Conservation (phyloP, 768 basidiomycete genomes). For the Psilocybe cyanescens region DNA sequence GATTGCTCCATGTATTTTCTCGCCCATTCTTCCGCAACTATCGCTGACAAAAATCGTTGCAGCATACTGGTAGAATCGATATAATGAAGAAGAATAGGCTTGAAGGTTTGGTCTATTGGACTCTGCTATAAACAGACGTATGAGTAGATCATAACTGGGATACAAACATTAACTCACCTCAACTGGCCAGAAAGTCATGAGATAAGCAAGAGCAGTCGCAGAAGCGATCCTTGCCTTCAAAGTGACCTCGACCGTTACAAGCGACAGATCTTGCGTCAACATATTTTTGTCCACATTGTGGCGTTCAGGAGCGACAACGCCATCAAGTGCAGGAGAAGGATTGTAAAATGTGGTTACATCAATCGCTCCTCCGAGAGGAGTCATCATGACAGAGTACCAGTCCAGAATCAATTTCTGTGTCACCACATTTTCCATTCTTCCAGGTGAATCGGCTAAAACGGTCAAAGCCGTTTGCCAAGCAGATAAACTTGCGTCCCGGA, state of each 20-base stretch:
- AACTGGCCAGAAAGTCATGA: slow-evolving; percentile 70
- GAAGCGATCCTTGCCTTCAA: slow-evolving; percentile 80
- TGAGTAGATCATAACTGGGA: background rate
- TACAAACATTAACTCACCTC: slow-evolving; percentile 43
- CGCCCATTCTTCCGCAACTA: slow-evolving; percentile 94
- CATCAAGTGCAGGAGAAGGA: slow-evolving; percentile 53
- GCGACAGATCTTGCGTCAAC: slow-evolving; percentile 85
- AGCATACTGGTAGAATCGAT: slow-evolving; percentile 89
- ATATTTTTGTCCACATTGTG: slow-evolving; percentile 98
- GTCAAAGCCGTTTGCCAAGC: slow-evolving; percentile 78
- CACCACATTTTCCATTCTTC: slow-evolving; percentile 55
- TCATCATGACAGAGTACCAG: slow-evolving; percentile 91
- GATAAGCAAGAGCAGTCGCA: slow-evolving; percentile 74
- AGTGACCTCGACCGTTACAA: slow-evolving; percentile 77
- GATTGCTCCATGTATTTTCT: slow-evolving; percentile 45
- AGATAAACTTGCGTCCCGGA: slow-evolving; percentile 70
- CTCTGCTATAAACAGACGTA: slow-evolving; percentile 25
- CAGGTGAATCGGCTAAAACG: slow-evolving; percentile 49
- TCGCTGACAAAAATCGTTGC: slow-evolving; percentile 84
- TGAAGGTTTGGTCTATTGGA: slow-evolving; percentile 67
- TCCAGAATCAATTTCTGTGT: slow-evolving; percentile 67
- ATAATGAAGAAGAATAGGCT: slow-evolving; percentile 78
- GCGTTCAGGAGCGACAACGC: slow-evolving; percentile 56
- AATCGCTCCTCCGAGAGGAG: slow-evolving; percentile 82
- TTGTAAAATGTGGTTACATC: slow-evolving; percentile 72